Evolutionary conservation across 805 yeast species (phyloP), one percentile per base, ranked within the genome.

Genomic region (Brettanomyces custersianus): DNA sequence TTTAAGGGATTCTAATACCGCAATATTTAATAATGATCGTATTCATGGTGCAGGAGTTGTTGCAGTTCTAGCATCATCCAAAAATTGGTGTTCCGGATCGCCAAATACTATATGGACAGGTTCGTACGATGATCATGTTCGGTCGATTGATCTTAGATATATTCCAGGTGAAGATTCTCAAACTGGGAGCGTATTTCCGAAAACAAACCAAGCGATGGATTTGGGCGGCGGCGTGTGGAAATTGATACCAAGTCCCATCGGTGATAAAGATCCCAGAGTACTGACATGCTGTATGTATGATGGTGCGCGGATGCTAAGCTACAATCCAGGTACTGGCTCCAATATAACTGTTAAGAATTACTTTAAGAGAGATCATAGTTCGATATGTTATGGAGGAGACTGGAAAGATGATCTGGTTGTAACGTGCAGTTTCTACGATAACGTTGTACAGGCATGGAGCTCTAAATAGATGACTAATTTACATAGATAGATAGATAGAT

Each of bases 211-310:
- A 11, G 60, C 62, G 29, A 55, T 63, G 20, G 70, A 78, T 32
- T 61, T 92, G 3, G 88, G 86, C 1, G 97, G 98, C 5, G 98
- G 98, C 2, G 97, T 90, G 3, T 90, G 98, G 98, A 65, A 95
- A 47, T 65, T 92, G 39, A 61, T 76, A 6, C 95, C 95, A 2
- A 42, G 46, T n/a, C 65, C 73, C 15, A 72, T 76, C 0, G 37
- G 44, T 0, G 13, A 25, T 7, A 45, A 51, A 11, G 65, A 63
- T 23, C 59, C 71, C 38, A 60, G 72, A 29, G 67, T 90, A 0
- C 59, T 90, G 34, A 76, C 79, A 0, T 88, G 96, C 54, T 86
- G 96, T 51, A 92, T 92, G 97, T 90, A 90, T 51, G 87, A 85
- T 45, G 98, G 98, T 13, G 95, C 95, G 2, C 66, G 87, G 39